phyloP scores from a whole-genome alignment of 352 stramenopile species.

The Phytophthora fragariae region DNA sequence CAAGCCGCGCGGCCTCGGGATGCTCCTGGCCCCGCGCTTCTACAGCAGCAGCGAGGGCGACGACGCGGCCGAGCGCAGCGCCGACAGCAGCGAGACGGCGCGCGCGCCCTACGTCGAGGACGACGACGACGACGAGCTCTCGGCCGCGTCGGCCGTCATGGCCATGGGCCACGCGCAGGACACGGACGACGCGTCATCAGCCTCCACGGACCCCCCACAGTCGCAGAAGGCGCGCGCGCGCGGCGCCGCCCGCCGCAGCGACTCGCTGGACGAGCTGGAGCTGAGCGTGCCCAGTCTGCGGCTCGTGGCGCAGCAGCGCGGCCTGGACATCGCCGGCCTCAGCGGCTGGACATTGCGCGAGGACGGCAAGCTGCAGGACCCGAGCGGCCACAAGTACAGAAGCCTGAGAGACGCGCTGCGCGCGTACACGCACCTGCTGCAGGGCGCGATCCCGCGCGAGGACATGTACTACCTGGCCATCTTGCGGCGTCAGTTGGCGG shows the following conservation, averaged over 20 bases:
- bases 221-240: neutral
- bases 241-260: too few species aligned
- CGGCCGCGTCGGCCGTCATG: constrained; percentile 20
- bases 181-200: neutral
- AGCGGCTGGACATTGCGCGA: constrained; percentile 2
- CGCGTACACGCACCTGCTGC: constrained; percentile 40
- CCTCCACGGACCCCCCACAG: neutral
- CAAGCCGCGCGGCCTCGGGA: constrained; percentile 14
- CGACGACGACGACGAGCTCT: constrained; percentile 8
- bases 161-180: constrained; percentile 8
- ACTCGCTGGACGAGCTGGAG: constrained; percentile 44
- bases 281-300: constrained; percentile 41
- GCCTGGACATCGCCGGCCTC: constrained; percentile 45
- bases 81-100: constrained; percentile 7
- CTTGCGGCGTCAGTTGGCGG: constrained; percentile 60
- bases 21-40: constrained; percentile 34
- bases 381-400: constrained; percentile 50
- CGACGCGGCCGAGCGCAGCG: constrained; percentile 11
- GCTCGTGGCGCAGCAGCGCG: constrained; percentile 41
- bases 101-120: constrained; percentile 4
- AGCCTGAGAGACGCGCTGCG: constrained; percentile 61
- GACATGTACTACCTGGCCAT: constrained; percentile 83
- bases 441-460: constrained; percentile 57
- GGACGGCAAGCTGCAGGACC: constrained; percentile 47
- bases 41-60: constrained; percentile 42